Percentiles rank a stretch among this genome's conserved stretches.
phyloP scores from a whole-genome alignment of 164 flowering plant species.

The Nelumbo lutea region DNA sequence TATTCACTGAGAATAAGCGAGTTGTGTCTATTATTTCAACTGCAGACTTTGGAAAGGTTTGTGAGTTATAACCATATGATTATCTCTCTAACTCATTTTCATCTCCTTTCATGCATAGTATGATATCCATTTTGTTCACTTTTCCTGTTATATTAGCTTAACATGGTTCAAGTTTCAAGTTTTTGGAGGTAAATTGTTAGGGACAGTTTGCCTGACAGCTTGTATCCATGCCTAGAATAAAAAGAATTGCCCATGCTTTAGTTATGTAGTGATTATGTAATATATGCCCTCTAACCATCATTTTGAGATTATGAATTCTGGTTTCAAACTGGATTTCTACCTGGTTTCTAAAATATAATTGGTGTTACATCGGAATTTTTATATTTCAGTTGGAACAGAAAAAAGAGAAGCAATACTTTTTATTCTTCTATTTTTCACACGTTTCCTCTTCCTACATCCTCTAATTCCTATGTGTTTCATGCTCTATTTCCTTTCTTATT shows the following conservation, averaged over 20 bases:
- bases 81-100: neutral
- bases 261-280: neutral
- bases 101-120: neutral
- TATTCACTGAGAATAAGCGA: constrained; percentile 95
- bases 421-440: too few relatives aligned
- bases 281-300: too few relatives aligned
- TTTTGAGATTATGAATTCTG: too few relatives aligned
- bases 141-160: neutral
- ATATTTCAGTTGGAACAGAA: neutral
- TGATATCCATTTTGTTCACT: neutral
- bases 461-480: too few relatives aligned
- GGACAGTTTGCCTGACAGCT: neutral
- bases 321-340: too few relatives aligned
- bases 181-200: neutral
- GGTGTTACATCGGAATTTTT: neutral
- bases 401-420: too few relatives aligned
- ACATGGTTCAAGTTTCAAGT: too few relatives aligned
- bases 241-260: neutral
- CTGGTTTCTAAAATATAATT: neutral
- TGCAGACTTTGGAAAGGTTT: constrained; percentile 82
- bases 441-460: too few relatives aligned
- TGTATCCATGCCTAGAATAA: neutral
- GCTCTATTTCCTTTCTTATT: too few relatives aligned
- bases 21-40: constrained; percentile 75
- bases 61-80: constrained; percentile 14